Evolutionary conservation across 225 moss, liverwort and hornwort genomes (phyloP).

Genomic region (Physcomitrium patens): DNA sequence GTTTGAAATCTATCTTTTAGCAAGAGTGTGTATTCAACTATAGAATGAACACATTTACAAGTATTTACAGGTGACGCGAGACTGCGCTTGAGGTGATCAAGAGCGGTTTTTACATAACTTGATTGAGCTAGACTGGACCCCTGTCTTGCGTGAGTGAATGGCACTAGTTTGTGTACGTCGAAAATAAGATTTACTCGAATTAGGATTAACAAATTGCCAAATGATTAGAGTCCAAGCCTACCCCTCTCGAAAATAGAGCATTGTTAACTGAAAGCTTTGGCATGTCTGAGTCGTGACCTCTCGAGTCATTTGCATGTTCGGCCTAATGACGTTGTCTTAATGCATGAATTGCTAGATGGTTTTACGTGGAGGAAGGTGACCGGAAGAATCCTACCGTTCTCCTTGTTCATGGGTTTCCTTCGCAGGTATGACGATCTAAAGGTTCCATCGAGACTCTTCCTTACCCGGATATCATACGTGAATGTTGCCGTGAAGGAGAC

Average conservation of each 20-base stretch:
- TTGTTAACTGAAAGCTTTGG: neutral
- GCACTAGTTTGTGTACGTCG: constrained; percentile 7
- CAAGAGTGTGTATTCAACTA: neutral
- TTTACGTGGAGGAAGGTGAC: constrained; percentile 95
- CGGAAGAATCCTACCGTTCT: constrained; percentile 80
- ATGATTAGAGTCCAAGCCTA: neutral
- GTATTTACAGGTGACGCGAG: neutral
- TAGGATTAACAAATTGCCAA: constrained; percentile 8
- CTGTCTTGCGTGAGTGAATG: constrained; percentile 16
- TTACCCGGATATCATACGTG: constrained; percentile 3
- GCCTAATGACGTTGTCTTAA: constrained; percentile 1
- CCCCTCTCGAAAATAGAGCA: neutral
- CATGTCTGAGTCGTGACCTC: neutral
- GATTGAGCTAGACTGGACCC: constrained; percentile 8
- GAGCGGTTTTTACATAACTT: constrained; percentile 6
- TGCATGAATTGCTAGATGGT: constrained; percentile 65
- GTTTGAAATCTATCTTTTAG: neutral
- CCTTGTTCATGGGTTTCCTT: constrained; percentile 92
- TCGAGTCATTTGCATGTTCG: neutral
- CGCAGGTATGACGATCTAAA: constrained; percentile 58
- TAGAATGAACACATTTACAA: neutral
- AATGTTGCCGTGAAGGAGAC: constrained; percentile 14
- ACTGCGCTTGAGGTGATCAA: neutral
- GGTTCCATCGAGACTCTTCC: constrained; percentile 6
- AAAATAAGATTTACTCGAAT: neutral